phyloP scores from a whole-genome alignment of 495 filamentous ascomycete genomes.

The Ramalina intermedia region DNA sequence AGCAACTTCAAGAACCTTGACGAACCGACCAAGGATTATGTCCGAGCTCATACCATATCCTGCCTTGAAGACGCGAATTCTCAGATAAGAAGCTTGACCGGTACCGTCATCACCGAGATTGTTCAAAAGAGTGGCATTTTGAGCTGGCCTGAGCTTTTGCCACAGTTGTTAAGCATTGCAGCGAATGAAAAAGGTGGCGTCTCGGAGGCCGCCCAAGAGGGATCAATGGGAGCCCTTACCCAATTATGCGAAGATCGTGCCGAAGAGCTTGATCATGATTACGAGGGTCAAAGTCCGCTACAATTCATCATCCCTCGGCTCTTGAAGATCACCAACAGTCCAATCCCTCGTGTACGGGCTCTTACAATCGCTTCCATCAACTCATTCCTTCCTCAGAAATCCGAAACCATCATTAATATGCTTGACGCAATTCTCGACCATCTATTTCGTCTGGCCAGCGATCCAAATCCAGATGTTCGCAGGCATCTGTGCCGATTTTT shows the following conservation, averaged over 20 bases:
- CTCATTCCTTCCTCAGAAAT: slow-evolving; percentile 71
- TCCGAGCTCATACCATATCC: slow-evolving; percentile 62
- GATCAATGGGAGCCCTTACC: slow-evolving; percentile 77
- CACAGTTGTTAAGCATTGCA: slow-evolving; percentile 63
- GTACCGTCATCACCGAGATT: slow-evolving; percentile 92
- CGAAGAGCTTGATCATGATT: slow-evolving; percentile 70
- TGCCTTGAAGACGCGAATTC: slow-evolving; percentile 67
- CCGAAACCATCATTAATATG: slow-evolving; percentile 57
- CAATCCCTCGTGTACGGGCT: slow-evolving; percentile 58
- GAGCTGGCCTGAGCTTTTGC: slow-evolving; percentile 80
- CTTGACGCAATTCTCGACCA: slow-evolving; percentile 69
- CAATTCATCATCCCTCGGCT: slow-evolving; percentile 84
- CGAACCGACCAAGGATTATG: slow-evolving; percentile 50
- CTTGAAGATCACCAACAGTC: slow-evolving; percentile 66
- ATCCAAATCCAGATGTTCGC: slow-evolving; percentile 62
- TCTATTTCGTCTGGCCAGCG: slow-evolving; percentile 66
- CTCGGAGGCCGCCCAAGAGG: slow-evolving; percentile 64
- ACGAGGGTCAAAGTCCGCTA: slow-evolving; percentile 72
- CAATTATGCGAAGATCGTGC: slow-evolving; percentile 97
- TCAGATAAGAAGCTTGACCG: slow-evolving; percentile 77
- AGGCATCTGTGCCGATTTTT: slow-evolving; percentile 88
- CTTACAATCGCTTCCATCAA: slow-evolving; percentile 75
- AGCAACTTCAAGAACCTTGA: slow-evolving; percentile 55
- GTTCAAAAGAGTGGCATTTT: slow-evolving; percentile 71
- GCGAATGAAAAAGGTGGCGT: slow-evolving; percentile 55